Evolutionary conservation across 805 yeast species (phyloP).

Genomic region (Ogataea dorogensis): DNA sequence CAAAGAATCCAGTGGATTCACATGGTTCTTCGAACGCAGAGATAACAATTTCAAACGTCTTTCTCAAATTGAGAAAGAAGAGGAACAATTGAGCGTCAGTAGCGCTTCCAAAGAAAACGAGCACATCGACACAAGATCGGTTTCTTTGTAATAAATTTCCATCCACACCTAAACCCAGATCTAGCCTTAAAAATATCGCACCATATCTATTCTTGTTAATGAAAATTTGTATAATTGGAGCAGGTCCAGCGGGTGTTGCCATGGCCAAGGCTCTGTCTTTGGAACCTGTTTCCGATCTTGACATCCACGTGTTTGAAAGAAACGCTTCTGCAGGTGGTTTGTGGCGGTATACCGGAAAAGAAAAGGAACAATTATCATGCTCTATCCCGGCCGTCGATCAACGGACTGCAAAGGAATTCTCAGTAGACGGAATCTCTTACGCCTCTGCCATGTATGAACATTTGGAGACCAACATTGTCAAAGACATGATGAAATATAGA

Average conservation of each 20-base stretch:
- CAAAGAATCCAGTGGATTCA: conserved; percentile 10
- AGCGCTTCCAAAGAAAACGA: neutral
- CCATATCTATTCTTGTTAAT: conserved; percentile 7
- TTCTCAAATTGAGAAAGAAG: conserved; percentile 1
- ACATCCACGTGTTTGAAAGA: conserved; percentile 31
- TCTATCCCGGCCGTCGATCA: conserved; percentile 26
- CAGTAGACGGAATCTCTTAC: conserved; percentile 14
- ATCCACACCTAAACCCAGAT: conserved; percentile 6
- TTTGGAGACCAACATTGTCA: conserved; percentile 35
- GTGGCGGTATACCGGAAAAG: conserved; percentile 34
- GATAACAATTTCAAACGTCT: conserved; percentile 14
- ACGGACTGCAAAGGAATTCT: conserved; percentile 17
- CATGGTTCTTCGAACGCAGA: conserved; percentile 17
- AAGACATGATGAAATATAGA: conserved; percentile 33
- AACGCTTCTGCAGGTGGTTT: conserved; percentile 33
- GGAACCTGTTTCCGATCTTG: conserved; percentile 29
- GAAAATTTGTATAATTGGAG: conserved; percentile 35
- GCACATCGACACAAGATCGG: neutral
- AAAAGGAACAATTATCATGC: conserved; percentile 23
- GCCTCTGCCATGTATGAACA: conserved; percentile 37
- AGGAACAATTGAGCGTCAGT: neutral
- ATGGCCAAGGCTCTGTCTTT: conserved; percentile 34
- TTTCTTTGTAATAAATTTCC: neutral
- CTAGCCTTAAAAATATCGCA: conserved; percentile 3
- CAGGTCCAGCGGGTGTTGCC: conserved; percentile 36